phyloP scores from a whole-genome alignment of 805 yeast species.

The Ogataea trehaloabstinens region DNA sequence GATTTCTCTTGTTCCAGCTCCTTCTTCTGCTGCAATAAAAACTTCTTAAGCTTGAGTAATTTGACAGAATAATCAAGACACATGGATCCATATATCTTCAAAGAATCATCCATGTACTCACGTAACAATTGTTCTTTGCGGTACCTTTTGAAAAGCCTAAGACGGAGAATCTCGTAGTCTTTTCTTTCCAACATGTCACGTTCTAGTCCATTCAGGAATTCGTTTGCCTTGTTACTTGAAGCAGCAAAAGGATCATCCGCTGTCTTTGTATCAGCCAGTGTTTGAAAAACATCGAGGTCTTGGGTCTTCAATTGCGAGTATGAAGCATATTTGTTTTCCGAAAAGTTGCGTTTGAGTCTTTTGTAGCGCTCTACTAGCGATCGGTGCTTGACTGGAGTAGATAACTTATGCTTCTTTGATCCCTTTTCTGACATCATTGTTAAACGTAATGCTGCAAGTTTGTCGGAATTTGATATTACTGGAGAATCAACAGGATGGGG shows the following conservation, averaged over 20 bases:
- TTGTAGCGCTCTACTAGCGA: not conserved
- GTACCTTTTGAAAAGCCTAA: constrained; percentile 25
- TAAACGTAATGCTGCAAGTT: constrained; percentile 13
- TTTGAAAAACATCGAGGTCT: constrained; percentile 6
- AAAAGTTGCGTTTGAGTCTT: not conserved
- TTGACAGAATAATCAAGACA: constrained; percentile 27
- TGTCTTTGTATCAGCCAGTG: constrained; percentile 6
- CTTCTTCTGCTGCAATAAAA: constrained; percentile 29
- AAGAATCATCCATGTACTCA: constrained; percentile 23
- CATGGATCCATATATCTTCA: constrained; percentile 27
- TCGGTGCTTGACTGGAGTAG: not conserved
- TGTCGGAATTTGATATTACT: constrained; percentile 8
- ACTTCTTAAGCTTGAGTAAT: constrained; percentile 32
- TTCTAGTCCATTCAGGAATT: constrained; percentile 18
- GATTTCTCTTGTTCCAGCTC: constrained; percentile 25
- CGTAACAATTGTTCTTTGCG: constrained; percentile 24
- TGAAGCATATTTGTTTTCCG: not conserved
- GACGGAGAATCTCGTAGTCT: constrained; percentile 31
- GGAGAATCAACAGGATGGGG: not conserved
- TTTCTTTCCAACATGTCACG: constrained; percentile 33
- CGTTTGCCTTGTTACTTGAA: constrained; percentile 7
- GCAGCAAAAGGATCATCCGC: constrained; percentile 13
- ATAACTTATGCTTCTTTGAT: not conserved
- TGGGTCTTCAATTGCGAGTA: not conserved
- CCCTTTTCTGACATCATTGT: constrained; percentile 6